Evolutionary conservation across 768 basidiomycete species (phyloP).

Genomic region (Boletus rubroflammeus): DNA sequence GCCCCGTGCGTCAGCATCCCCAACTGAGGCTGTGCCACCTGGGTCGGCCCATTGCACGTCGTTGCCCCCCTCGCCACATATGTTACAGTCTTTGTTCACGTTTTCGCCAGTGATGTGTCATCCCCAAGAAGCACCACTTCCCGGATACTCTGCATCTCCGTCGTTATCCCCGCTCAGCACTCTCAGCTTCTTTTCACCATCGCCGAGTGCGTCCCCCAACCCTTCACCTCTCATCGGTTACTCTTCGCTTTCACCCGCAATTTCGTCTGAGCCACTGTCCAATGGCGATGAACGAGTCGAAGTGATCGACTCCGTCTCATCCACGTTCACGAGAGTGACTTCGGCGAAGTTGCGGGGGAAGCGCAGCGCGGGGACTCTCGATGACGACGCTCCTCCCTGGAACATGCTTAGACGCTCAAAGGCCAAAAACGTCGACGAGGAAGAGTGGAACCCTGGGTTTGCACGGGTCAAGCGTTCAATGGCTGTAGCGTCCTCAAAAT

Average conservation of each 20-base stretch:
- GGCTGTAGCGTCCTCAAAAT: not conserved
- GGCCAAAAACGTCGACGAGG: conserved; percentile 17
- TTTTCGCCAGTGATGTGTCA: not conserved
- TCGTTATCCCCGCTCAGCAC: conserved; percentile 16
- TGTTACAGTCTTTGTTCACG: not conserved
- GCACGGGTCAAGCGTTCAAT: conserved; percentile 6
- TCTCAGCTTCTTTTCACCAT: conserved; percentile 10
- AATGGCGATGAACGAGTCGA: not conserved
- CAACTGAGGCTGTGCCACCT: not conserved
- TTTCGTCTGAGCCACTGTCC: not conserved
- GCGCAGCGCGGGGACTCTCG: conserved; percentile 2
- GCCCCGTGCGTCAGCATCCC: not conserved
- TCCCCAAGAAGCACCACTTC: not conserved
- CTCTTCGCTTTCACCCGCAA: not conserved
- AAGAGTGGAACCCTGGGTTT: conserved; percentile 17
- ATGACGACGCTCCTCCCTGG: not conserved
- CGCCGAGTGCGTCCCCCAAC: conserved; percentile 3
- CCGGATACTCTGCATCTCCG: not conserved
- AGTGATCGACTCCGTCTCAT: not conserved
- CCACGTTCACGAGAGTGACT: not conserved
- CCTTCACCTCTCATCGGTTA: not conserved
- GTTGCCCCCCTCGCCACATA: not conserved
- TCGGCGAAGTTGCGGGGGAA: conserved; percentile 6
- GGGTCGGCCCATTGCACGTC: not conserved
- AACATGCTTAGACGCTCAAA: conserved; percentile 11